Conservation (phyloP, 2,329 filamentous ascomycete species). For the Ceratocystis alfenasii region DNA sequence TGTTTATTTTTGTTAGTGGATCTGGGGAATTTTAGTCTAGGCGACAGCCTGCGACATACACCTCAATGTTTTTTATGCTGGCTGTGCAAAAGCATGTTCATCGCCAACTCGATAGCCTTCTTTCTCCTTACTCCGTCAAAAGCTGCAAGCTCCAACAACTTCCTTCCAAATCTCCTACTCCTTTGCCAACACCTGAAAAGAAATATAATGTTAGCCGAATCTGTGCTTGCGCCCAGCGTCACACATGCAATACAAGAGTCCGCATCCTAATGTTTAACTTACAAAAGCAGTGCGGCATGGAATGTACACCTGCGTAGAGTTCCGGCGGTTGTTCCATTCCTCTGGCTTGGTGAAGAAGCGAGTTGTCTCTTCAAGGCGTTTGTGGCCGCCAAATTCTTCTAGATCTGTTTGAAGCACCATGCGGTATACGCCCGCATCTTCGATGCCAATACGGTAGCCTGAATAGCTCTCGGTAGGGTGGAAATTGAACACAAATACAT, state of each 20-base stretch:
- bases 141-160: background rate
- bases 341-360: conserved; percentile 87
- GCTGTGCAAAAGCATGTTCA: background rate
- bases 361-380: conserved; percentile 64
- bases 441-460: conserved; percentile 85
- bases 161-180: background rate
- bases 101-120: background rate
- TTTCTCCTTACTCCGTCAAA: background rate
- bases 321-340: conserved; percentile 78
- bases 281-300: conserved; percentile 75
- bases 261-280: conserved; percentile 29
- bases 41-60: conserved; percentile 8
- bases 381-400: conserved; percentile 65
- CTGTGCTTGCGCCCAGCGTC: background rate
- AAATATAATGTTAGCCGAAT: background rate
- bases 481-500: conserved; percentile 96
- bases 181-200: conserved; percentile 17
- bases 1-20: background rate
- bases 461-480: conserved; percentile 72
- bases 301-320: conserved; percentile 87
- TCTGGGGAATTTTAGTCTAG: background rate
- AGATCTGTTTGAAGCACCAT: conserved; percentile 75
- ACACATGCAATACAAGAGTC: background rate
- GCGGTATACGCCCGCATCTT: conserved; percentile 71
- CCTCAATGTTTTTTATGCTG: background rate